Percentiles rank a stretch among this genome's conserved stretches.
These are phyloP conservation scores for Inonotus obliquus DNA, from an alignment of 1,284 basidiomycete species.

Conservation along the genomic window DNA sequence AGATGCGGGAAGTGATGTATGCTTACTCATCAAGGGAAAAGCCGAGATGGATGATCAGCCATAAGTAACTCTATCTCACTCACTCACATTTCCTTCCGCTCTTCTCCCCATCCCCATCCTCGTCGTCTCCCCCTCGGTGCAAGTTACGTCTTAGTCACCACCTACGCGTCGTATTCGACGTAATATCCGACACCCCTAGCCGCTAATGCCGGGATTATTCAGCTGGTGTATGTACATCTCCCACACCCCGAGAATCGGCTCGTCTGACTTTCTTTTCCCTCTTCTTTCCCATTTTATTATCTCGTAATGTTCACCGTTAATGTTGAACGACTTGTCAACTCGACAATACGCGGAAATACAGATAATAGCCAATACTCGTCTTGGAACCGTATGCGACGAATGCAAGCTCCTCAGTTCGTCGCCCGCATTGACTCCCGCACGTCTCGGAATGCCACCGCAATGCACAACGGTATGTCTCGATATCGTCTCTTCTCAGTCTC, in stretches of 20 bases:
- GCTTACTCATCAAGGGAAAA: neutral
- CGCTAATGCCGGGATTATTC: neutral
- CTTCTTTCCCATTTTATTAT: neutral
- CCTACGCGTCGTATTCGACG: neutral
- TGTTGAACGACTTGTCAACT: neutral
- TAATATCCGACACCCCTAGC: neutral
- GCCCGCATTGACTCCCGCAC: slow-evolving; percentile 45
- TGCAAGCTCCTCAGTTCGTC: slow-evolving; percentile 45
- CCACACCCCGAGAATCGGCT: neutral
- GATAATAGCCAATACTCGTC: slow-evolving; percentile 47
- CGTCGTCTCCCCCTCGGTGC: neutral
- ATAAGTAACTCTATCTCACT: neutral
- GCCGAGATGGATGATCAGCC: neutral
- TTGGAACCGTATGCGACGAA: slow-evolving; percentile 50
- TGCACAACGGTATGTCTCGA: slow-evolving; percentile 34
- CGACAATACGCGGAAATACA: slow-evolving; percentile 21
- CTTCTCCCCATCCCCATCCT: neutral
- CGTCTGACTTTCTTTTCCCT: neutral
- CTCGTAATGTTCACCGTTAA: neutral
- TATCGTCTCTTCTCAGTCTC: slow-evolving; percentile 36
- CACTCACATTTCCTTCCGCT: neutral
- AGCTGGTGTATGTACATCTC: neutral
- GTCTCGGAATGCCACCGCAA: slow-evolving; percentile 41
- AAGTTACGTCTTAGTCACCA: neutral
- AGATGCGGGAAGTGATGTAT: neutral